Base-by-base conservation (phyloP, 257 asterid genomes). In the Fraxinus quadrangulata region DNA sequence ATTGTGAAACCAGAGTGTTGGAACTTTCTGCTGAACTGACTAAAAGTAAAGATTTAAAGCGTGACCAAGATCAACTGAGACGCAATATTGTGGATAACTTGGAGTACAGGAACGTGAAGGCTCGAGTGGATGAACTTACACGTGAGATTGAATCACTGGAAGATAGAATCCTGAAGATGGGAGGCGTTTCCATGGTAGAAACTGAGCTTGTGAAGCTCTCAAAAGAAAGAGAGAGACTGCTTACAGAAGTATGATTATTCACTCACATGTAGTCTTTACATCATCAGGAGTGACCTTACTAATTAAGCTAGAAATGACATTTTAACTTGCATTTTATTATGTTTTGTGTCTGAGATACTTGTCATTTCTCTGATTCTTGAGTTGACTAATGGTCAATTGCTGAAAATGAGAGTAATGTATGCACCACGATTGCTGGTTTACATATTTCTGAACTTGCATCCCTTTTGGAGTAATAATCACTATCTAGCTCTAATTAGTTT, bases 51-150 rank as follows among this genome's bases (percentile, higher is more conserved):
- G 90, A 85, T 56, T 77, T 89, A 70, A 84, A 75, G 83, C 78
- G 82, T 66, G 85, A 85, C 71, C 98, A 96, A 83, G 89, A 81
- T 72, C 81, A 78, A 24, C 54, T 96, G 73, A 87, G 85, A 80
- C 97, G 92, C 81, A 89, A 87, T 77, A 92, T 96, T 79, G 91
- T 87, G 85, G 95, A 86, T 73, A 96, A 96, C 90, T 80, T 96
- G 81, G 87, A 87, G 71, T 96, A 88, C 86, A 89, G 99, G 81
- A 88, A 88, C 82, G 77, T 86, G 77, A 92, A 90, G 88, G 85
- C 88, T 79, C 90, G 86, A 65, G 96, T 89, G 70, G 92, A 90
- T 76, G 88, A 83, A 40, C 96, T 91, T 71, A 78, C 91, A 72
- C 80, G 65, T 79, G 97, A 90, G 85, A 90, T 96, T 76, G 98